Conservation (phyloP, 1,139 yeast genomes). For the Debaryomycetaceae sp. region DNA sequence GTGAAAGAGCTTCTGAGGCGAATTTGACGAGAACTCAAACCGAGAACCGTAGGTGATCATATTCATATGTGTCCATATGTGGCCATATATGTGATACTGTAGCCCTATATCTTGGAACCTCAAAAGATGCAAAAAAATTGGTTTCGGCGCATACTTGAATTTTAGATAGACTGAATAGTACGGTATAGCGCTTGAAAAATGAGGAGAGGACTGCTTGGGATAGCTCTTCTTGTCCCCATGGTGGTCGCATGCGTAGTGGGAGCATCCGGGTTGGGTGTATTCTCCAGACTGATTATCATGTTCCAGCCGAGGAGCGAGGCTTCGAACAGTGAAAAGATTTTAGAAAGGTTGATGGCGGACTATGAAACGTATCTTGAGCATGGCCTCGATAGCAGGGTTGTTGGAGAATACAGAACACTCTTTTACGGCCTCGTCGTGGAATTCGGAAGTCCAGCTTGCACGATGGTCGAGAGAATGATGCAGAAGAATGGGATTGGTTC, state of each 20-base stretch:
- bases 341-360: not conserved
- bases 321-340: not conserved
- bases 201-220: not conserved
- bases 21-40: too few relatives aligned
- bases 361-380: not conserved
- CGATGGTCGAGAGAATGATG: not conserved
- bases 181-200: not conserved
- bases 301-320: not conserved
- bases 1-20: too few relatives aligned
- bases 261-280: not conserved
- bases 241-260: not conserved
- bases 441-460: conserved; percentile 2
- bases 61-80: too few relatives aligned
- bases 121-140: not conserved
- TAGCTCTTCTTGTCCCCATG: not conserved
- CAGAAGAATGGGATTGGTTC: not conserved
- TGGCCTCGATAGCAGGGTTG: not conserved
- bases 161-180: too few relatives aligned
- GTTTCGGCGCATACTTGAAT: not conserved
- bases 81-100: not conserved
- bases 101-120: not conserved
- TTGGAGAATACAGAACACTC: conserved; percentile 6
- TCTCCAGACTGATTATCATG: not conserved
- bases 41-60: too few relatives aligned
- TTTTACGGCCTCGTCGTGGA: conserved; percentile 11